Percentiles rank a stretch among this genome's conserved stretches.
These are phyloP conservation scores for Hibiscus trionum DNA, from an alignment of 345 rosid species.

Conservation along the genomic window DNA sequence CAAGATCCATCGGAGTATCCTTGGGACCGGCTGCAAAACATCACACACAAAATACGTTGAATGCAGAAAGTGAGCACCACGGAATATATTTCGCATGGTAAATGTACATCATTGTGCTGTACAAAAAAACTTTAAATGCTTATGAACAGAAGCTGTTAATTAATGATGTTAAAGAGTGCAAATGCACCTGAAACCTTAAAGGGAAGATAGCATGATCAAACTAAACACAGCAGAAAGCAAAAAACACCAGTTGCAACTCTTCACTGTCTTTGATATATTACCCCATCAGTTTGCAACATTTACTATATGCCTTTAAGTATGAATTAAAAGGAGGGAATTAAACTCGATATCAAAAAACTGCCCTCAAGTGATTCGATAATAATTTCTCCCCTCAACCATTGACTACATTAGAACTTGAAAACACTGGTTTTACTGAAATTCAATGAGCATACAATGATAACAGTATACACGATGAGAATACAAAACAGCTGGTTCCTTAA, in stretches of 20 bases:
- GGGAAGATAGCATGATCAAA: neutral
- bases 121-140: neutral
- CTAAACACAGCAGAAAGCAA: neutral
- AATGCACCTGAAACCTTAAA: neutral
- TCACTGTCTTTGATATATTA: neutral
- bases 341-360: neutral
- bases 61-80: neutral
- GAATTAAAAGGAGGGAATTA: neutral
- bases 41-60: slow-evolving; percentile 4
- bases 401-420: neutral
- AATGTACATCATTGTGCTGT: neutral
- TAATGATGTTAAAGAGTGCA: neutral
- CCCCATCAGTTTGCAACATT: neutral
- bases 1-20: slow-evolving; percentile 80
- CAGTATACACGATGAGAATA: neutral
- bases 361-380: neutral
- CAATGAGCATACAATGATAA: neutral
- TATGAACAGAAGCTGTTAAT: neutral
- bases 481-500: neutral
- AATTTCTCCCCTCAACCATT: neutral
- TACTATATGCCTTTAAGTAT: neutral
- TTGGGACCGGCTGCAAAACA: slow-evolving; percentile 75
- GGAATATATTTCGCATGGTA: too few species aligned
- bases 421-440: neutral
- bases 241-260: neutral